These are phyloP conservation scores for Rhizophora mangle DNA, from an alignment of 345 rosid genomes.

Conservation along the genomic window DNA sequence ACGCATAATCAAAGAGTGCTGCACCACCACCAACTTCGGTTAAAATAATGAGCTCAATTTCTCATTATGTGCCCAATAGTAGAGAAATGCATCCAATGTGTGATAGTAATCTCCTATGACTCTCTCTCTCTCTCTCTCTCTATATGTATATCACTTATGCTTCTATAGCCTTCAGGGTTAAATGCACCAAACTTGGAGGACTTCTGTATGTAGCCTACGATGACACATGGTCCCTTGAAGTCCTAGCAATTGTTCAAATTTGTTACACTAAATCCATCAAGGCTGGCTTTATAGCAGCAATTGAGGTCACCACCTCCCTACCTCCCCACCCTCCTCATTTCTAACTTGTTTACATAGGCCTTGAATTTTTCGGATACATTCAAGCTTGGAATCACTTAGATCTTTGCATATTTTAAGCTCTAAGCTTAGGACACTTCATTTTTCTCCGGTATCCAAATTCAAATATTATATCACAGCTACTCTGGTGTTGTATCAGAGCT, in stretches of 20 bases:
- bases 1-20: slow-evolving; percentile 73
- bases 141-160: slow-evolving; percentile 47
- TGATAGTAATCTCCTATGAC: slow-evolving; percentile 82
- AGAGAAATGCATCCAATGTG: slow-evolving; percentile 73
- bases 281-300: slow-evolving; percentile 71
- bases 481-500: no score
- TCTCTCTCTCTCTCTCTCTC: no score
- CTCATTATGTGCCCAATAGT: no score
- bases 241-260: slow-evolving; percentile 71
- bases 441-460: no score
- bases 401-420: no score
- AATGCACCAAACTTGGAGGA: slow-evolving; percentile 79
- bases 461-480: no score
- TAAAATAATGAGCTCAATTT: slow-evolving; percentile 39
- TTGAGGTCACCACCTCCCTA: slow-evolving; percentile 54
- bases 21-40: slow-evolving; percentile 81
- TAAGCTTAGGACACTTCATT: no score
- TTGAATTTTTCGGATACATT: no score
- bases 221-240: slow-evolving; percentile 90
- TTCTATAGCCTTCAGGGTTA: slow-evolving; percentile 70
- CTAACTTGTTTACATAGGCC: no score
- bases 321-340: no score
- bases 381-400: no score
- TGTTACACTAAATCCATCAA: slow-evolving; percentile 75
- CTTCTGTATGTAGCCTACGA: slow-evolving; percentile 61